Evolutionary conservation across 2,329 filamentous ascomycete genomes (phyloP), one percentile per base, ranked within the genome.

Genomic region (Pezicula carpinea): DNA sequence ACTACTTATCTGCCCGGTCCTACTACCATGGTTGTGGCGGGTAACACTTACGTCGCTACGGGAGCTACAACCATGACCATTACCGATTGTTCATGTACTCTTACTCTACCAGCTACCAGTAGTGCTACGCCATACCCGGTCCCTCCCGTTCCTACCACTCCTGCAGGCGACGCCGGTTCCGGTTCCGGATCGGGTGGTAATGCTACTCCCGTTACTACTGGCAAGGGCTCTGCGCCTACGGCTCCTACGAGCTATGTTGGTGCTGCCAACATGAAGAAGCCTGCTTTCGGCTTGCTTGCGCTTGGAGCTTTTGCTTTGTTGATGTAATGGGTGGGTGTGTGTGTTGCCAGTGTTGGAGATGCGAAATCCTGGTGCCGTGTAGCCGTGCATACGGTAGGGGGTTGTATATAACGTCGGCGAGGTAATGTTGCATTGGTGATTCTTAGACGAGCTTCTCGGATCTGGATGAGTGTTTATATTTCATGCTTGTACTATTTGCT

Each of bases 11-110:
- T n/a, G 3, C 33, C 33, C 5, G 14, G n/a, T 35, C n/a, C 33
- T 7, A 35, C 33, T 18, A 35, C 33, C 17, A 22, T 22, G 4
- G 23, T 11, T n/a, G 10, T 6, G 2, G 22, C 10, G 1, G 7
- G 8, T 3, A n/a, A 4, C 4, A 60, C 54, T 17, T 31, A 23
- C 21, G 31, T 26, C 8, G 34, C 21, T 15, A 14, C 34, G 8
- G 18, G 34, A 11, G 18, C 38, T n/a, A 23, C 18, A 1, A 40
- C 18, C 7, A 6, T 40, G 13, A 40, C 38, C n/a, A 26, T 40
- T 15, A 22, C 38, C 5, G 22, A 40, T 21, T 40, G 38, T 21
- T 19, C 38, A 6, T 40, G 38, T 21, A 40, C 38, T 15, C 14
- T 40, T 15, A 40, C 19, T n/a, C 13, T 10, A 3, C 38, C 38